Evolutionary conservation across 2,329 filamentous ascomycete species (phyloP).

Genomic region (Coniochaeta sp.): DNA sequence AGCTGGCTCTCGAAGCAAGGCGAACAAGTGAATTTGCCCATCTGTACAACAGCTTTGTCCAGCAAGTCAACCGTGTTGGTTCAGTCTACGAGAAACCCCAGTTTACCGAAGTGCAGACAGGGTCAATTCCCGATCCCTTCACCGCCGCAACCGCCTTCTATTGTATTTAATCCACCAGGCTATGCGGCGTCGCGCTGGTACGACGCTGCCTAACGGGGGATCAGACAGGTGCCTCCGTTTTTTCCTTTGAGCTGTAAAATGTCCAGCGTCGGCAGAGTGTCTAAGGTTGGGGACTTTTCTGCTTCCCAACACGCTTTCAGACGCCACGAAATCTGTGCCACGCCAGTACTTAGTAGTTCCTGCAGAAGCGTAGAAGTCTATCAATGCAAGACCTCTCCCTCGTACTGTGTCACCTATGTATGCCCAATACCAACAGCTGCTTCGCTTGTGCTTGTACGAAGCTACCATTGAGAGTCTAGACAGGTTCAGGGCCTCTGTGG

Average conservation of each 20-base stretch:
- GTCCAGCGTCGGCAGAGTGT: neutral
- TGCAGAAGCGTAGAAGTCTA: neutral
- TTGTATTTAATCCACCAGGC: neutral
- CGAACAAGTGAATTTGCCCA: too few species aligned
- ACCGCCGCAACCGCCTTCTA: too few species aligned
- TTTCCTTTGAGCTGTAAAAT: neutral
- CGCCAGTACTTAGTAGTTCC: neutral
- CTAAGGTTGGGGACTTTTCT: neutral
- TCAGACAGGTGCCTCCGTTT: neutral
- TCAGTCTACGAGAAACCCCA: neutral
- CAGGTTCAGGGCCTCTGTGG: neutral
- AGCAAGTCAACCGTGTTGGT: neutral
- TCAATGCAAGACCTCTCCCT: neutral
- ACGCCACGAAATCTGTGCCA: neutral
- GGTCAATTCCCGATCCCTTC: neutral
- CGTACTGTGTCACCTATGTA: neutral
- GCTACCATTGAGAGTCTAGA: neutral
- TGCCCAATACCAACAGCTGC: neutral
- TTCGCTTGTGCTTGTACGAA: neutral
- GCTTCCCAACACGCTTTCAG: neutral
- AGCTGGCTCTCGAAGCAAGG: too few species aligned
- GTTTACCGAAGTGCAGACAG: neutral
- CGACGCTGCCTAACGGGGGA: neutral
- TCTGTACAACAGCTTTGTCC: too few species aligned
- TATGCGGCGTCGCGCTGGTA: neutral